Percentiles rank a stretch among this genome's conserved stretches.
These are phyloP conservation scores for Agrocybe pediades DNA, from an alignment of 768 basidiomycete genomes.

Conservation along the genomic window DNA sequence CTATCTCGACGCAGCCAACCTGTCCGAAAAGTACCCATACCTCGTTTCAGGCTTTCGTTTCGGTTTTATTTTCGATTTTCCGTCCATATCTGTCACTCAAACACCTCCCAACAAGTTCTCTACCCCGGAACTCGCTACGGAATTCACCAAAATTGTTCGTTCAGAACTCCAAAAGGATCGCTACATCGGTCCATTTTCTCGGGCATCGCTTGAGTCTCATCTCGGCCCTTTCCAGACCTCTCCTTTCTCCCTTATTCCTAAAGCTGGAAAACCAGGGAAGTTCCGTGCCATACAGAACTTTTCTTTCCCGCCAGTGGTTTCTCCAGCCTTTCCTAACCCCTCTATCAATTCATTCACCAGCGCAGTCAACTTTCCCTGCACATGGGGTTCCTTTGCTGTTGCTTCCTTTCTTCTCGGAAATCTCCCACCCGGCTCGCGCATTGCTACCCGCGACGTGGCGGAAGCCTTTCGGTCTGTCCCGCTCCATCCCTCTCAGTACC, in stretches of 20 bases:
- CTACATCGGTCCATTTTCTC: constrained; percentile 32
- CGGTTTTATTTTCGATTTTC: too few species aligned
- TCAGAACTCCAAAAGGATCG: too few species aligned
- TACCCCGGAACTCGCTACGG: too few species aligned
- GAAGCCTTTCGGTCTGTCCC: constrained; percentile 40
- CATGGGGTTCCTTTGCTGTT: constrained; percentile 44
- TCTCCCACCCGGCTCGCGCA: constrained; percentile 39
- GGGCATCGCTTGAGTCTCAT: constrained; percentile 18
- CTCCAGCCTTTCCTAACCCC: background rate
- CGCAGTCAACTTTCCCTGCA: constrained; percentile 35
- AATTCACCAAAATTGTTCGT: too few species aligned
- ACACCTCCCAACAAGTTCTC: too few species aligned
- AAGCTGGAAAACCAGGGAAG: constrained; percentile 26
- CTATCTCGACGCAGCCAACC: too few species aligned
- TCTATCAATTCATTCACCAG: constrained; percentile 33
- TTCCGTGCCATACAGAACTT: constrained; percentile 35
- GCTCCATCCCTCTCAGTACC: constrained; percentile 36
- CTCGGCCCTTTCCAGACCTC: constrained; percentile 39
- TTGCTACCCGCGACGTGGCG: constrained; percentile 32
- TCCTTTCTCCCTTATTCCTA: constrained; percentile 35
- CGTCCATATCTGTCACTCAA: too few species aligned
- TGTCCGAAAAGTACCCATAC: too few species aligned
- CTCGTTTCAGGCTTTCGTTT: too few species aligned
- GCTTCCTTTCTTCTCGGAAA: constrained; percentile 25
- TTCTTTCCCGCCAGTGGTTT: constrained; percentile 30